A percentile compares a stretch with the other conserved stretches of the same genome.
Conservation (phyloP, 2,329 filamentous ascomycete genomes). For the Fusarium irregulare region DNA sequence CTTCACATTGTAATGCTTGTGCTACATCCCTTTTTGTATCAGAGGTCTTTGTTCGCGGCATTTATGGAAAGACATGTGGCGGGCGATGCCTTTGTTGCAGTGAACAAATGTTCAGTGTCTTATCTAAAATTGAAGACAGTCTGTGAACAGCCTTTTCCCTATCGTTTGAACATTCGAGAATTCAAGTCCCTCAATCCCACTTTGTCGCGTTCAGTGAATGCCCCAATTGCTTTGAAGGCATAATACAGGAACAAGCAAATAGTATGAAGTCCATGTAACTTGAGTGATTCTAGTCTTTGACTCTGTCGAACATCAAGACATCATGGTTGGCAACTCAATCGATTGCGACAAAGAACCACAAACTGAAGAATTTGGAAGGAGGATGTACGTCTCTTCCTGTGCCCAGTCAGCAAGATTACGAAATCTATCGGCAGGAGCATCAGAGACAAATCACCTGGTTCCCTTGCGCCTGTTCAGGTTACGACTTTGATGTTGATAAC, state of each 20-base stretch:
- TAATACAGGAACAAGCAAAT: background rate
- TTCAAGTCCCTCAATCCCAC: background rate
- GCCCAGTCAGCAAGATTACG: background rate
- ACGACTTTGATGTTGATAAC: background rate
- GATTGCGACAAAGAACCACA: no score
- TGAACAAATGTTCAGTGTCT: background rate
- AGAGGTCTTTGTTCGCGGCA: background rate
- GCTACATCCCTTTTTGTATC: no score
- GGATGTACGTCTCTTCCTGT: background rate
- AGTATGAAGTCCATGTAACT: rapidly evolving
- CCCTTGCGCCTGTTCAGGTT: background rate
- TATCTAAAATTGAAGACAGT: rapidly evolving
- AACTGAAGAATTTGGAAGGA: background rate
- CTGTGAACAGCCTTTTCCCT: rapidly evolving
- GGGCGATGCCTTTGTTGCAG: background rate
- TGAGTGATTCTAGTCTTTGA: background rate
- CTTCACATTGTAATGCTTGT: background rate
- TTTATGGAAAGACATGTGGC: background rate
- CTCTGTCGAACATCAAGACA: background rate
- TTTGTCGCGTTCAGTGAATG: background rate
- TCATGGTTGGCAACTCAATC: background rate
- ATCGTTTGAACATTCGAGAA: background rate
- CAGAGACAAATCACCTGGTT: rapidly evolving
- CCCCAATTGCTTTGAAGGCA: background rate
- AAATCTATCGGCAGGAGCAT: background rate